A percentile compares a stretch with the other conserved stretches of the same genome.
Evolutionary conservation across 352 stramenopile species (phyloP).

Genomic region (Blastocystis sp.): DNA sequence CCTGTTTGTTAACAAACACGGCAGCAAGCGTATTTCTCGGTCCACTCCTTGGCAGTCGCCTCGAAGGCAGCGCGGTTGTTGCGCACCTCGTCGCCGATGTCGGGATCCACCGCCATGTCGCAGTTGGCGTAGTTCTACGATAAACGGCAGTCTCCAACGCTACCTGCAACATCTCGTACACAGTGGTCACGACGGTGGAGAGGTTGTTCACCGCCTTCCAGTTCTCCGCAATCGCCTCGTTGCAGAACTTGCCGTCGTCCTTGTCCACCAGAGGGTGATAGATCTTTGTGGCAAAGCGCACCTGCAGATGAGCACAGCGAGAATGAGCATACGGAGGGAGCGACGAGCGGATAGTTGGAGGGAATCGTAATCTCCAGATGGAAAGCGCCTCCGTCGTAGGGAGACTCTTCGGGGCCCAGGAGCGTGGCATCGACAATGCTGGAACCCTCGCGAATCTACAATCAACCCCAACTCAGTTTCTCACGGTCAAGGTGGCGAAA

Average conservation of each 20-base stretch:
- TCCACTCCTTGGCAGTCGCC: conserved; percentile 68
- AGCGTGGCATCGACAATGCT: conserved; percentile 60
- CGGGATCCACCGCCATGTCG: conserved; percentile 63
- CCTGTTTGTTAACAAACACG: conserved; percentile 52
- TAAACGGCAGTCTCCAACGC: neutral
- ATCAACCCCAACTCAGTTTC: neutral
- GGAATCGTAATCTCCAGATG: conserved; percentile 71
- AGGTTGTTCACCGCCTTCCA: conserved; percentile 72
- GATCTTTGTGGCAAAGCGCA: conserved; percentile 71
- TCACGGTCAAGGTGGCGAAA: conserved; percentile 67
- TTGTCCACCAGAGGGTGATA: conserved; percentile 73
- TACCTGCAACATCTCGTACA: conserved; percentile 71
- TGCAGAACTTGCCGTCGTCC: conserved; percentile 71
- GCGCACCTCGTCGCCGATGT: conserved; percentile 63
- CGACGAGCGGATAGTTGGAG: conserved; percentile 67
- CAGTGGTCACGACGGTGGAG: conserved; percentile 48
- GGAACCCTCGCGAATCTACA: conserved; percentile 57
- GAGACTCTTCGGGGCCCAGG: conserved; percentile 65
- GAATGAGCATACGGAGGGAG: conserved; percentile 62
- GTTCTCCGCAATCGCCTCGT: conserved; percentile 61
- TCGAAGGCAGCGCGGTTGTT: conserved; percentile 49
- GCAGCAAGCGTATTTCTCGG: conserved; percentile 65
- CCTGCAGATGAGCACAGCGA: no score
- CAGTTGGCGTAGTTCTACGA: conserved; percentile 68
- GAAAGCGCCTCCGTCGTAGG: conserved; percentile 73